These are phyloP conservation scores for Aspergillus sp. DNA, from an alignment of 2,329 filamentous ascomycete species.

Conservation along the genomic window DNA sequence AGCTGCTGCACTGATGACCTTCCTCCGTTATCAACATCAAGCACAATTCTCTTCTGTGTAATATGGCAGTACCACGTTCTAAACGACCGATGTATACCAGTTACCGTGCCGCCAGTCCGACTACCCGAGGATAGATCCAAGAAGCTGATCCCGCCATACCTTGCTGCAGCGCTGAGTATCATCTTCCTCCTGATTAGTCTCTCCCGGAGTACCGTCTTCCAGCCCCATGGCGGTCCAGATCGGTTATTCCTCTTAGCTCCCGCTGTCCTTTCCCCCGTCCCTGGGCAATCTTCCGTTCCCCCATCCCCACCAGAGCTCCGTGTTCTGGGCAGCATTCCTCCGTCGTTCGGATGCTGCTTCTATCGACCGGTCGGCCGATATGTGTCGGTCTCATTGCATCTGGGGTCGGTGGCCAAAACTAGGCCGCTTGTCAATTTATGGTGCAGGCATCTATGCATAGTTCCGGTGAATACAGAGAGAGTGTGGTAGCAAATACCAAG, in stretches of 20 bases:
- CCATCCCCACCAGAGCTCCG: neutral
- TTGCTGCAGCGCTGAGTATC: constrained; percentile 5
- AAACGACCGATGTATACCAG: neutral
- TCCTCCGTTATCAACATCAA: no score
- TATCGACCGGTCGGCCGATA: neutral
- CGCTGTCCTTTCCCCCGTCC: constrained; percentile 5
- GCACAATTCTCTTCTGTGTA: neutral
- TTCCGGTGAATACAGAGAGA: neutral
- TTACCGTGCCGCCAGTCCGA: constrained; percentile 9
- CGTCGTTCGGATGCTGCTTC: constrained; percentile 7
- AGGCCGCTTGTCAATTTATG: neutral
- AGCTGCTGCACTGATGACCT: no score
- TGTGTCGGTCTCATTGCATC: neutral
- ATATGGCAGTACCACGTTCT: neutral
- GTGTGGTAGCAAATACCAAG: neutral
- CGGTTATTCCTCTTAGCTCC: constrained; percentile 13
- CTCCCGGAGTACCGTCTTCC: constrained; percentile 10
- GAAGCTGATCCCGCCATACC: neutral
- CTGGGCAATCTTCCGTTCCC: neutral
- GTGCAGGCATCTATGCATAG: neutral
- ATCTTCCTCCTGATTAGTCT: constrained; percentile 4
- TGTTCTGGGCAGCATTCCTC: constrained; percentile 5
- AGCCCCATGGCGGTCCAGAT: constrained; percentile 12
- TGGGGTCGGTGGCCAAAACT: neutral
- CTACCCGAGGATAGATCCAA: constrained; percentile 9